Evolutionary conservation across 768 basidiomycete species (phyloP), one percentile per base, ranked within the genome.

Genomic region (Ramaria rubella): DNA sequence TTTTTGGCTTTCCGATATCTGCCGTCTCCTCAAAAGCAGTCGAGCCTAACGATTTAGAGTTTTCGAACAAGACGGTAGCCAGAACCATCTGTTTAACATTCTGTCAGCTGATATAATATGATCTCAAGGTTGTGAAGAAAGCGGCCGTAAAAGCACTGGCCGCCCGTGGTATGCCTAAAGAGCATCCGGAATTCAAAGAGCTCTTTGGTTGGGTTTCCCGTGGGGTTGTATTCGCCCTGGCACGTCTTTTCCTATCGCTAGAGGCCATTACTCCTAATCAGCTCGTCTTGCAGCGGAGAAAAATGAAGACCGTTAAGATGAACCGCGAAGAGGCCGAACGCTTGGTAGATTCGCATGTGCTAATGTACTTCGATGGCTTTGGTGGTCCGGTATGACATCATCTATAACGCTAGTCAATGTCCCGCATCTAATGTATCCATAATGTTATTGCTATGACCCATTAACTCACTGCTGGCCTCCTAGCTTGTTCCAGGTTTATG

Each of bases 1-100:
- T 63, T 60, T 51, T 51, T 51, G 46, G 46, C 27, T 5, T 30
- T 12, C 2, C 46, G 26, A 31, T 21, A 24, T 5, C 17, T 8
- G 14, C 49, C 15, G 5, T 33, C 8, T 51, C 17, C 29, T 51
- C 49, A 9, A 51, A 30, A 36, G 15, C 49, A 8, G 4, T n/a
- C 21, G 58, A 34, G 23, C 30, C 36, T 26, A 27, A 36, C 14
- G 61, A 72, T 55, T 62, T 80, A 40, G 85, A 87, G 69, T 78
- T 73, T 61, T 71, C 74, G 5, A 87, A 86, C 64, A 87, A 83
- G 67, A 76, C 75, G 59, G 86, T 86, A 59, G 62, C 76, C 19
- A 19, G 40, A 30, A 9, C 11, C 7, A 23, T 30, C 53, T 38
- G 44, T 27, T 36, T 7, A 27, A 17, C 15, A 57, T 12, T 52